Base-by-base conservation (phyloP, 176 grass and related monocot genomes). In the Melocanna baccifera region DNA sequence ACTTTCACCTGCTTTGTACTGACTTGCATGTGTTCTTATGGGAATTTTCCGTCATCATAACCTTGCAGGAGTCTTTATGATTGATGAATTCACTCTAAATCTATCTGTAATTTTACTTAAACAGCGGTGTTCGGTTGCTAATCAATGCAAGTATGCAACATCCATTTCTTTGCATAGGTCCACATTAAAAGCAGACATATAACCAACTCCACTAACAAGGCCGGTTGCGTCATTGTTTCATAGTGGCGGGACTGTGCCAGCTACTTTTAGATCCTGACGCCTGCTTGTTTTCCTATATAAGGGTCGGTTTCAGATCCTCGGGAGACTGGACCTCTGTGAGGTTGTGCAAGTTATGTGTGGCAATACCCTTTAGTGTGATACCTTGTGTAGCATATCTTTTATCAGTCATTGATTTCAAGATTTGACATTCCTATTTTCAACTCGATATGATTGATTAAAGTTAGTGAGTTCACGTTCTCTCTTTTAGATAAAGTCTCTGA, bases 1-100 rank as follows among this genome's bases (percentile, higher is more conserved):
- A 78, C 80, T 83, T 80, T 69, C 73, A 88, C 73, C 80, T 83
- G 86, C 86, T 88, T 88, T 72, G 51, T 39, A 83, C 34, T 55
- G 73, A 78, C 66, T 64, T 83, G 30, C 20, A 6, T 71, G 80
- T 78, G 73, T 78, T 83, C 65, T 72, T 67, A 65, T 77, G 5
- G 41, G 19, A 62, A 26, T 83, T 77, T 77, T 83, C 73, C 18
- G 39, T 66, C 59, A 75, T 81, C 47, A 45, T 75, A 42, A 15
- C 30, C 69, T 81, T 81, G 23, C 12, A 37, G n/a, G 23, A 81
- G 69, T 56, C 69, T 55, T 37, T 72, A 67, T 87, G 12, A 81
- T 12, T 23, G 25, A 81, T 1, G 3, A 55, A 69, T 39, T 52
- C 63, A 23, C 7, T 77, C 79, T 77, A 29, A 69, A 72, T 77